A percentile compares a stretch with the other conserved stretches of the same genome.
phyloP scores from a whole-genome alignment of 2,329 filamentous ascomycete genomes.

The Amauroascus niger region DNA sequence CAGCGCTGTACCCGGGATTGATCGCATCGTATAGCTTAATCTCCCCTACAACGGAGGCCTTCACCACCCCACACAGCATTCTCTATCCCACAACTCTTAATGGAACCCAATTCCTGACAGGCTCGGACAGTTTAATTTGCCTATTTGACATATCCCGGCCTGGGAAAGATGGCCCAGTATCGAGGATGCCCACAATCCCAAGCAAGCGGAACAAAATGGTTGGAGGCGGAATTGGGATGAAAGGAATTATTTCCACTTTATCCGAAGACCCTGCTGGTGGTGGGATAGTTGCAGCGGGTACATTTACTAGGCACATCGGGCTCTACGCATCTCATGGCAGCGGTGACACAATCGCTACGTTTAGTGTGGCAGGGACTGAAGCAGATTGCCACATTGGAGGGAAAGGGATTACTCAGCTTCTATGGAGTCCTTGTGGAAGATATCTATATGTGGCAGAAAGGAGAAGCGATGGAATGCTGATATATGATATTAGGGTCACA shows the following conservation, averaged over 20 bases:
- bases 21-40: constrained; percentile 48
- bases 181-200: constrained; percentile 41
- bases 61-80: constrained; percentile 47
- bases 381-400: constrained; percentile 38
- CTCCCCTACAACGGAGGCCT: constrained; percentile 47
- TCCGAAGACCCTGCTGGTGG: constrained; percentile 35
- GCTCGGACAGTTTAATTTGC: constrained; percentile 45
- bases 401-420: constrained; percentile 46
- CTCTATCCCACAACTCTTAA: constrained; percentile 40
- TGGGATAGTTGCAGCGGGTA: constrained; percentile 48
- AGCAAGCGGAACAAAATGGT: constrained; percentile 40
- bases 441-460: constrained; percentile 53
- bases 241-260: constrained; percentile 48
- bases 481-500: constrained; percentile 52
- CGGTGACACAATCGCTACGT: constrained; percentile 44
- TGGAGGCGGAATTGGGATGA: constrained; percentile 43
- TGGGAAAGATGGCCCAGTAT: constrained; percentile 39
- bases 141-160: constrained; percentile 47
- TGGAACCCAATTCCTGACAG: constrained; percentile 48
- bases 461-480: constrained; percentile 44
- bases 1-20: constrained; percentile 42
- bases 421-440: constrained; percentile 49
- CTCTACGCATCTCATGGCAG: constrained; percentile 45
- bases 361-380: constrained; percentile 37
- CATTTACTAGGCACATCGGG: constrained; percentile 47